A percentile compares a stretch with the other conserved stretches of the same genome.
Evolutionary conservation across 306 rosid species (phyloP).

Genomic region (Albizia julibrissin): DNA sequence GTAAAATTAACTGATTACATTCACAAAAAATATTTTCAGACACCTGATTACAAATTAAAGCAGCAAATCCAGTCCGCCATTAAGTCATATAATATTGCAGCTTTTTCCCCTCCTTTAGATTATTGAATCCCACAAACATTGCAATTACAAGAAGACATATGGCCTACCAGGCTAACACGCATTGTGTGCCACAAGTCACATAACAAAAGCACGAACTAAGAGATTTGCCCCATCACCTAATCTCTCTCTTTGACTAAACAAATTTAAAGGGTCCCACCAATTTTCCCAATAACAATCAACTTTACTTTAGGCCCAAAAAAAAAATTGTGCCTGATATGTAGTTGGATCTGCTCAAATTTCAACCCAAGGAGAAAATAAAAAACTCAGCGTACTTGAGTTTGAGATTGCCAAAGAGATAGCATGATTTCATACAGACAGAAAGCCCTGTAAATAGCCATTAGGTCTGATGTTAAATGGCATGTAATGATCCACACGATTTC

Average conservation of each 20-base stretch:
- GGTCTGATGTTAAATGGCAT: neutral
- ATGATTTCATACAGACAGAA: neutral
- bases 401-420: conserved; percentile 5
- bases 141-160: neutral
- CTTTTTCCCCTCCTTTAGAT: neutral
- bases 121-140: neutral
- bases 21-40: neutral
- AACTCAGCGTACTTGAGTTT: neutral
- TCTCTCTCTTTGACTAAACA: neutral
- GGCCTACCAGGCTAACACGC: neutral
- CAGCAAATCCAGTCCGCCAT: neutral
- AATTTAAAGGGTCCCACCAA: neutral
- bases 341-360: neutral
- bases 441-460: neutral
- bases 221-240: neutral
- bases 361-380: neutral
- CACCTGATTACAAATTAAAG: neutral
- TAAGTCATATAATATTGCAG: neutral
- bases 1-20: neutral
- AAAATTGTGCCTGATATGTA: neutral
- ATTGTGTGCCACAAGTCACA: neutral
- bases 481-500: neutral
- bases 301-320: neutral
- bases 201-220: neutral
- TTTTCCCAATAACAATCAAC: neutral